These are phyloP conservation scores for Pseudocohnilembus persalinus DNA, from an alignment of 169 alveolate genomes.

Conservation along the genomic window DNA sequence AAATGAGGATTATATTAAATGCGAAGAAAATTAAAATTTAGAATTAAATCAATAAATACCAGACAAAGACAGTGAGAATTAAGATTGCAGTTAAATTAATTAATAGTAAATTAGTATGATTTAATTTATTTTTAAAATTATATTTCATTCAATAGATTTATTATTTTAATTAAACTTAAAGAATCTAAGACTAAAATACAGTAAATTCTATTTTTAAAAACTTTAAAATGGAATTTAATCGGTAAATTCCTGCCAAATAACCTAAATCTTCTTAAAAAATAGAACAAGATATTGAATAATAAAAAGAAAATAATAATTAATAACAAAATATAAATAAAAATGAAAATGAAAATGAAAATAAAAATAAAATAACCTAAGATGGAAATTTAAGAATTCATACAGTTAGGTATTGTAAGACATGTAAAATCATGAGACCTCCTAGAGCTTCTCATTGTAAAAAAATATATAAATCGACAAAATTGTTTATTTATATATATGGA, in stretches of 20 bases:
- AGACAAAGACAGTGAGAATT: too few relatives aligned
- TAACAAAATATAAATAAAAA: not conserved
- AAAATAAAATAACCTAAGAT: too few relatives aligned
- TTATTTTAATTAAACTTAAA: not conserved
- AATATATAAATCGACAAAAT: too few relatives aligned
- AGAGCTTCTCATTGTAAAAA: constrained; percentile 52
- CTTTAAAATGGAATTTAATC: not conserved
- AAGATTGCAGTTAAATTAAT: too few relatives aligned
- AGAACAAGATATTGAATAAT: not conserved
- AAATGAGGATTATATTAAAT: not conserved
- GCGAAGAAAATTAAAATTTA: not conserved
- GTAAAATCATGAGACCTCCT: constrained; percentile 58
- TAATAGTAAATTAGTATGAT: too few relatives aligned
- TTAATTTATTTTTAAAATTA: too few relatives aligned
- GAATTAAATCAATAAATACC: not conserved
- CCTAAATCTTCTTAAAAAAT: not conserved
- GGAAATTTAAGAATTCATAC: not conserved
- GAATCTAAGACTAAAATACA: too few relatives aligned
- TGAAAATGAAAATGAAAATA: not conserved
- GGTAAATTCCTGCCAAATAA: not conserved
- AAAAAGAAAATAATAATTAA: not conserved
- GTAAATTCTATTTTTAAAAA: not conserved
- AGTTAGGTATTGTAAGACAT: constrained; percentile 52
- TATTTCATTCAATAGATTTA: not conserved
- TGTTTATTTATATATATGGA: too few relatives aligned